These are phyloP conservation scores for Plenodomus lindquistii DNA, from an alignment of 2,329 filamentous ascomycete species.

Conservation along the genomic window DNA sequence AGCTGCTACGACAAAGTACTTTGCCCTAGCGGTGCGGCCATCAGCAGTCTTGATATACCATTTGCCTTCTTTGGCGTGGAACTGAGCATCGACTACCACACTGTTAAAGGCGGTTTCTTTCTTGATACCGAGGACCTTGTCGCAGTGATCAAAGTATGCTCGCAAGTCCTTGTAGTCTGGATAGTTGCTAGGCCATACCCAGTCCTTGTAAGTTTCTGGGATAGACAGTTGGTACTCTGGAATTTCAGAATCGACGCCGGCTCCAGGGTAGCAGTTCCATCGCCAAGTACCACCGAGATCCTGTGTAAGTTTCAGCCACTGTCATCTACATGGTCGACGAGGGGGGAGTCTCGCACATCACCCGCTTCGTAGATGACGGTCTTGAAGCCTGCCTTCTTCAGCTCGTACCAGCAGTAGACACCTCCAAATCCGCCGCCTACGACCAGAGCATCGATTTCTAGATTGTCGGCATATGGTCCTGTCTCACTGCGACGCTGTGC, in stretches of 20 bases:
- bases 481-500: not conserved
- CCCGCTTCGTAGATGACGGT: constrained; percentile 2
- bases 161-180: constrained; percentile 23
- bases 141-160: constrained; percentile 24
- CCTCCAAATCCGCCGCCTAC: constrained; percentile 42
- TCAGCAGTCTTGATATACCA: constrained; percentile 53
- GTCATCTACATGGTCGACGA: no score
- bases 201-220: constrained; percentile 22
- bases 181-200: constrained; percentile 23
- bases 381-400: constrained; percentile 5
- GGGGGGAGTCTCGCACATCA: no score
- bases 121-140: constrained; percentile 20
- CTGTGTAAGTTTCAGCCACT: no score
- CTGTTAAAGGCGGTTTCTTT: constrained; percentile 46
- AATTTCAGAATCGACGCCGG: constrained; percentile 25
- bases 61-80: constrained; percentile 37
- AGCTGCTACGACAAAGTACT: constrained; percentile 52
- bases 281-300: constrained; percentile 28
- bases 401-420: constrained; percentile 29
- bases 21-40: constrained; percentile 45
- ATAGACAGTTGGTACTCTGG: constrained; percentile 29
- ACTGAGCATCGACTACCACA: constrained; percentile 49
- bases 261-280: constrained; percentile 36
- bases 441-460: constrained; percentile 19
- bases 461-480: constrained; percentile 34